These are phyloP conservation scores for Suhomyces bokatorum DNA, from an alignment of 1,139 yeast genomes.

Conservation along the genomic window DNA sequence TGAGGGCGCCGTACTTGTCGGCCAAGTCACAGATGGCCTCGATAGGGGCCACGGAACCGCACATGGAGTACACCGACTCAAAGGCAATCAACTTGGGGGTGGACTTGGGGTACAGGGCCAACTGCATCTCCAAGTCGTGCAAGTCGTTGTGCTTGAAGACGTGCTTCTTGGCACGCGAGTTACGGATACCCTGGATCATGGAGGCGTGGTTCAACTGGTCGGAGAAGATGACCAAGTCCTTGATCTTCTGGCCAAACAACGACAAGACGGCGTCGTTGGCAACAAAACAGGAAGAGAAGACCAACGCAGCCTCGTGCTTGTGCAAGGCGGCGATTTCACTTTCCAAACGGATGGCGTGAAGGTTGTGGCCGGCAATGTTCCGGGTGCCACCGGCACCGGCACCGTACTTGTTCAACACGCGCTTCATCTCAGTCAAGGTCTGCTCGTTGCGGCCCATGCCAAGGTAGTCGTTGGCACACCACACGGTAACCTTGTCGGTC, in stretches of 20 bases:
- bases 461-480: conserved; percentile 97
- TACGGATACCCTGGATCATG: conserved; percentile 93
- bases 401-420: conserved; percentile 85
- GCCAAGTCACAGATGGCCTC: conserved; percentile 93
- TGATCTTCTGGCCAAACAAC: conserved; percentile 84
- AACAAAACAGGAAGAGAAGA: conserved; percentile 92
- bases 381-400: conserved; percentile 99
- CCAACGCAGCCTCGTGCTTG: conserved; percentile 93
- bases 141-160: conserved; percentile 90
- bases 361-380: conserved; percentile 96
- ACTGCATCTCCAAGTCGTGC: conserved; percentile 72
- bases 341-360: conserved; percentile 83
- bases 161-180: conserved; percentile 86
- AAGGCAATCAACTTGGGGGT: conserved; percentile 94
- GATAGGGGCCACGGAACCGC: conserved; percentile 95
- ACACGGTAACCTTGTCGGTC: conserved; percentile 86
- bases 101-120: conserved; percentile 76
- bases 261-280: conserved; percentile 97
- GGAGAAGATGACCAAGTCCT: conserved; percentile 86
- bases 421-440: conserved; percentile 75
- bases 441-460: conserved; percentile 86
- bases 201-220: conserved; percentile 96
- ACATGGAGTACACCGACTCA: conserved; percentile 97
- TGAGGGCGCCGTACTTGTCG: conserved; percentile 93
- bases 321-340: conserved; percentile 86